Evolutionary conservation across 2,329 filamentous ascomycete genomes (phyloP).

Genomic region (Venturia oleaginea): DNA sequence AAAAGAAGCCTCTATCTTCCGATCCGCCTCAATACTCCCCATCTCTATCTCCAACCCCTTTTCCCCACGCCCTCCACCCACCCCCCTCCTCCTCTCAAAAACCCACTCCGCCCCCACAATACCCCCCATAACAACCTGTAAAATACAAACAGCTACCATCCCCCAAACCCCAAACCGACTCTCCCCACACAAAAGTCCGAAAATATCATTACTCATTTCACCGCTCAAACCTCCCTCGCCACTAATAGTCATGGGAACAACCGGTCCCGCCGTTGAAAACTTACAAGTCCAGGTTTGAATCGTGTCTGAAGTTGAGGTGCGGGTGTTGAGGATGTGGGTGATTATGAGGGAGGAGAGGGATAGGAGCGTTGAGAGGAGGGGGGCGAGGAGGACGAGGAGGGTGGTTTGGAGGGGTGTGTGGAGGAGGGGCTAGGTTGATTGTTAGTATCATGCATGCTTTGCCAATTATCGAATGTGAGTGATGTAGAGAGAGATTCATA

Average conservation of each 20-base stretch:
- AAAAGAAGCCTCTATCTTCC: neutral
- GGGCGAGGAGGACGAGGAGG: conserved; percentile 25
- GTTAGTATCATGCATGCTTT: too few relatives aligned
- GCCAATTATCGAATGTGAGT: too few relatives aligned
- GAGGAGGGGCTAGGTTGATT: too few relatives aligned
- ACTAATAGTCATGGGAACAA: neutral
- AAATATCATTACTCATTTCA: conserved; percentile 11
- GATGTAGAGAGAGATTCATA: too few relatives aligned
- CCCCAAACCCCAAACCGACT: conserved; percentile 14
- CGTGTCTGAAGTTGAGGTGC: conserved; percentile 22
- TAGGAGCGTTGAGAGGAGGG: conserved; percentile 29
- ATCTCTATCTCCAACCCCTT: neutral
- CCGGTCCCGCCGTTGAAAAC: conserved; percentile 15
- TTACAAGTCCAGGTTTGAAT: conserved; percentile 31
- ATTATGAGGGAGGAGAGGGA: conserved; percentile 34
- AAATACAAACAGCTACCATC: conserved; percentile 10
- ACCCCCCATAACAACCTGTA: neutral
- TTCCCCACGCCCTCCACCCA: neutral
- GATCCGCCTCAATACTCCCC: neutral
- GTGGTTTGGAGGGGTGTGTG: too few relatives aligned
- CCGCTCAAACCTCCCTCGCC: neutral
- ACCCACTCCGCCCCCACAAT: neutral
- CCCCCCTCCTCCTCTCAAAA: neutral
- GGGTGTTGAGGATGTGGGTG: conserved; percentile 22
- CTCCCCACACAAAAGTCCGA: conserved; percentile 13